Conservation (phyloP, 2,329 filamentous ascomycete species). For the Fusarium siculi region DNA sequence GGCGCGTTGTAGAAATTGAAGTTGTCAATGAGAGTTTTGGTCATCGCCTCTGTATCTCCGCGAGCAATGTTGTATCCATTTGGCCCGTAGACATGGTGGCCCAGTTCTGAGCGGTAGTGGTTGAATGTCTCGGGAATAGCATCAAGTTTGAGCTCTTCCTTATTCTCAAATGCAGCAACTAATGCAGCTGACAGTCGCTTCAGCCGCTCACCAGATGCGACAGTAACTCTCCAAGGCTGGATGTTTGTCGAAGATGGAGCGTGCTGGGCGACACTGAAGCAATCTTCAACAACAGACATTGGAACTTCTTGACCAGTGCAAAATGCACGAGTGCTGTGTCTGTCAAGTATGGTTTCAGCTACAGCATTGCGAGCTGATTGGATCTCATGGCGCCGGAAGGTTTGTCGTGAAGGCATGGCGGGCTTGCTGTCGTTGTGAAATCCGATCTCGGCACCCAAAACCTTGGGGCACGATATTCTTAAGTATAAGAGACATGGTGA, state of each 20-base stretch:
- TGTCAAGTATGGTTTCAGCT: neutral
- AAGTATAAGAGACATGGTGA: neutral
- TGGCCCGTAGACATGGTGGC: constrained; percentile 21
- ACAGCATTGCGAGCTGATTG: neutral
- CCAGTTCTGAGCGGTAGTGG: constrained; percentile 23
- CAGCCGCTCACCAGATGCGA: constrained; percentile 6
- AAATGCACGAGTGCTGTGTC: constrained; percentile 15
- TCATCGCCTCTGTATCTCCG: constrained; percentile 10
- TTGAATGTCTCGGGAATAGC: constrained; percentile 16
- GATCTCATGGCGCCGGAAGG: neutral
- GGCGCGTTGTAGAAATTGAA: constrained; percentile 34
- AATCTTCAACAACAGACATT: neutral
- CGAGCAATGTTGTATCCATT: constrained; percentile 26
- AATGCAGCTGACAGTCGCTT: neutral
- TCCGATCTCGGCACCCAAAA: neutral
- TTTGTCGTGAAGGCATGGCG: neutral
- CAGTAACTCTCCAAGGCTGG: constrained; percentile 13
- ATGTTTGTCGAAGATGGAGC: constrained; percentile 21
- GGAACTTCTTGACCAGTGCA: constrained; percentile 7
- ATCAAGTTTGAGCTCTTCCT: neutral
- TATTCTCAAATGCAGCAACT: neutral
- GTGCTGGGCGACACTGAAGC: constrained; percentile 19
- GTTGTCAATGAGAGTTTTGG: constrained; percentile 16
- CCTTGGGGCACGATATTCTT: neutral
- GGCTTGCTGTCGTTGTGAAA: neutral